Evolutionary conservation across 116 monocot genomes (phyloP).

Genomic region (Dioscorea cayenensis): DNA sequence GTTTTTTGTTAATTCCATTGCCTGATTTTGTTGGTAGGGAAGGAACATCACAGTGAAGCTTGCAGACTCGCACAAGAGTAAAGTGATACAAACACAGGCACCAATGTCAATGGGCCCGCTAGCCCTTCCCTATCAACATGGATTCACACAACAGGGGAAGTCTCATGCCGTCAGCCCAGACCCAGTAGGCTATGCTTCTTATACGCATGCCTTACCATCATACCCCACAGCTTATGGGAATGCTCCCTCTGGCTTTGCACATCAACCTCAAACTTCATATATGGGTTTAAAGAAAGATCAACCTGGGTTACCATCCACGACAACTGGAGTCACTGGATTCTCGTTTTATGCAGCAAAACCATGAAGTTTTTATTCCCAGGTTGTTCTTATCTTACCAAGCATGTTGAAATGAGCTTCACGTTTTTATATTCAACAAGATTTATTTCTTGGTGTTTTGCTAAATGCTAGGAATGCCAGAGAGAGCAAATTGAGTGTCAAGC

Average conservation of each 20-base stretch:
- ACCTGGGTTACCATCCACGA: constrained; percentile 1
- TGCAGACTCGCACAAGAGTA: constrained; percentile 28
- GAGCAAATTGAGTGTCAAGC: too few relatives aligned
- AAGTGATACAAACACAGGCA: constrained; percentile 19
- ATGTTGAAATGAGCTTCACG: too few relatives aligned
- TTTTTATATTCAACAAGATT: too few relatives aligned
- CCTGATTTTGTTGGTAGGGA: constrained; percentile 11
- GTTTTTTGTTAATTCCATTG: neutral
- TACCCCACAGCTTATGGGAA: constrained; percentile 12
- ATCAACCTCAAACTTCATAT: constrained; percentile 1
- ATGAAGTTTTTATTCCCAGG: neutral
- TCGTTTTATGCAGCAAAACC: constrained; percentile 15
- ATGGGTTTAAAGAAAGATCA: constrained; percentile 8
- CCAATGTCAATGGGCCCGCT: constrained; percentile 22
- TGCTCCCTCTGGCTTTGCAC: neutral
- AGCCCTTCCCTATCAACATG: constrained; percentile 11
- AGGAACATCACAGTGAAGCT: constrained; percentile 42
- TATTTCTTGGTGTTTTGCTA: too few relatives aligned
- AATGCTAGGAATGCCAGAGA: too few relatives aligned
- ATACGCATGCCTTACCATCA: constrained; percentile 2
- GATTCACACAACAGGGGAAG: constrained; percentile 9
- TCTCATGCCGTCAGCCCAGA: neutral
- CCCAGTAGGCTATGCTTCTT: constrained; percentile 14
- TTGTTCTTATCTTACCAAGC: neutral
- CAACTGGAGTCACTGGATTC: constrained; percentile 4